Evolutionary conservation across 2,329 filamentous ascomycete species (phyloP), one percentile per base, ranked within the genome.

Genomic region (Pseudocercospora musae): DNA sequence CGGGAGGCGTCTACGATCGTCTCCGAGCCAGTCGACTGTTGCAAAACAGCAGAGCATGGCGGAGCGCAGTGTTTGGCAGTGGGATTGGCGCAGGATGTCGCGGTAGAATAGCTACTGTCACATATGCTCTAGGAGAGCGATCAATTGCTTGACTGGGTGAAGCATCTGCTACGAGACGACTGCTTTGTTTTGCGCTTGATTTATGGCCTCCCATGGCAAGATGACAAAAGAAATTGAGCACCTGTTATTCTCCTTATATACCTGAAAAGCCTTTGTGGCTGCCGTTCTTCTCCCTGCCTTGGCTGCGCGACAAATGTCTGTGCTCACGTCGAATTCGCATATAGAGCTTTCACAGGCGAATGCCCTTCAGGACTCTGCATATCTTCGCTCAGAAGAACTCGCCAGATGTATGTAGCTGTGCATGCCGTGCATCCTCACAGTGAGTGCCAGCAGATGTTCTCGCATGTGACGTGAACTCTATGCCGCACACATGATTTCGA

Each of bases 81-180:
- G 59, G 57, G 59, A 58, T 60, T 62, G 62, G 29, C 33, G 64
- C 66, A 59, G 58, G 62, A 65, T 62, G 64, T 62, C 54, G 60
- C 59, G 48, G 54, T 63, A 54, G 62, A 53, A 54, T 44, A 42
- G 58, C 62, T 55, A 58, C 52, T 29, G 33, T 58, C 31, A 63
- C 52, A 54, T 54, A 40, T 54, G 52, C 66, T 62, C 60, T 65
- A 57, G 66, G 62, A 61, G 60, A 62, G 66, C 66, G 64, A 61
- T 62, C 40, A 63, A 31, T 63, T 66, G 64, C 67, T 68, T 67
- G 64, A 67, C 62, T 65, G 66, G 67, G 58, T 63, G 54, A 50
- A 66, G 65, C 67, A 69, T 66, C 66, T 69, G 65, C 67, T 66
- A 67, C 58, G 66, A 67, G 67, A 66, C 65, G 63, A 65, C 66